phyloP scores from a whole-genome alignment of 2,329 filamentous ascomycete species.

The Colletotrichum aenigma region DNA sequence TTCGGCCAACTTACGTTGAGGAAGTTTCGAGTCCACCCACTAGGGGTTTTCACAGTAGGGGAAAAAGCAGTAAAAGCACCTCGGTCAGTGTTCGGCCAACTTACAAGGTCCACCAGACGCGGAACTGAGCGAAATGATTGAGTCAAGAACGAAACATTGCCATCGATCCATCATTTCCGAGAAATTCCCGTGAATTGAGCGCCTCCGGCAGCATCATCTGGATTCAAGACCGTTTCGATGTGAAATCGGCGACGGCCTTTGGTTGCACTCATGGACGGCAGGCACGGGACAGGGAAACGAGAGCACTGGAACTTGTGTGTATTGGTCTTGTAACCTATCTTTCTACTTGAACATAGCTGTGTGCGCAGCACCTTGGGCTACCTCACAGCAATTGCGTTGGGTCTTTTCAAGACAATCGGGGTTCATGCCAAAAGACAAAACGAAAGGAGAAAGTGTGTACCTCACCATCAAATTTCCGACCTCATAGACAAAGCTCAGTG shows the following conservation, averaged over 20 bases:
- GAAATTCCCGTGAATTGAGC: neutral
- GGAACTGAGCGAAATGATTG: neutral
- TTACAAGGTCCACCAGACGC: neutral
- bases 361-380: neutral
- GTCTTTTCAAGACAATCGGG: neutral
- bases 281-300: neutral
- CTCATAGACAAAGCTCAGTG: constrained; percentile 66
- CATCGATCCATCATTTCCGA: neutral
- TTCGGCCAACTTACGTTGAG: too few species aligned
- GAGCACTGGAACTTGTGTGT: neutral
- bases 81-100: neutral
- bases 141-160: neutral
- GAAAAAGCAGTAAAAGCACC: too few species aligned
- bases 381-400: neutral
- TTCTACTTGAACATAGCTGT: neutral
- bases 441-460: constrained; percentile 54
- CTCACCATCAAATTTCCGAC: constrained; percentile 86
- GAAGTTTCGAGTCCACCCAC: too few species aligned
- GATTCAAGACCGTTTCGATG: neutral
- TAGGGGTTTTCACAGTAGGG: too few species aligned
- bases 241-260: neutral
- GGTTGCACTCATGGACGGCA: neutral
- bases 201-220: neutral
- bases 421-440: neutral
- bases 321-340: neutral